Evolutionary conservation across 1,284 basidiomycete species (phyloP), one percentile per base, ranked within the genome.

Genomic region (Clitocybe nebularis): DNA sequence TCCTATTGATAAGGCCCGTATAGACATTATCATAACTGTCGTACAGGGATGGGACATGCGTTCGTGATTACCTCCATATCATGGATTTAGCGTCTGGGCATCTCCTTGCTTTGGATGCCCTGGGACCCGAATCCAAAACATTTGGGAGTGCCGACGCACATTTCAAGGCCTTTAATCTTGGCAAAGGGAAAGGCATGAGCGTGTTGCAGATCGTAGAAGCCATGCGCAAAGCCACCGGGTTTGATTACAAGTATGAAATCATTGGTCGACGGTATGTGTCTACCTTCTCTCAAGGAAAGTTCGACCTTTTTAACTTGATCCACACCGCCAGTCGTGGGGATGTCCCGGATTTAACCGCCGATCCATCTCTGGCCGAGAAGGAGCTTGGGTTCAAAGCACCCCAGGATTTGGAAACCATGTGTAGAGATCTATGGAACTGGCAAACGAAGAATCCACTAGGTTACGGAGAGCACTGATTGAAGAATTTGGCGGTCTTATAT

Each of bases 1-100:
- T 11, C 29, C 22, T 5, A 9, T 38, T 2, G 11, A 16, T 39
- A 5, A 17, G 13, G 22, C 2, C 8, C 4, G 0, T 20, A 33
- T 6, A 10, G 13, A 32, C 24, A 11, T 24, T 7, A 16, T 49
- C 14, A 46, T 44, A 53, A 42, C 53, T n/a, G 16, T 41, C 46
- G 6, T 30, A 34, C 44, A 87, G 88, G 26, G 95, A 99, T 62
- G 95, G 95, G 11, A 98, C 93, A 4, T 97, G 93, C 57, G 90
- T 96, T 21, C 89, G 96, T 43, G 96, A 99, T 71, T 99, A 99
- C 71, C 78, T 99, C 21, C 96, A 99, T 66, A 83, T 99, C 47
- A 82, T 98, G 63, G 96, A 99, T 63, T 80, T 99, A 25, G 93
- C 96, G 13, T 75, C 81, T 17, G 96, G 96, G 6, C 96, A 99